Base-by-base conservation (phyloP, 306 rosid genomes). In the Hippophae tibetana region DNA sequence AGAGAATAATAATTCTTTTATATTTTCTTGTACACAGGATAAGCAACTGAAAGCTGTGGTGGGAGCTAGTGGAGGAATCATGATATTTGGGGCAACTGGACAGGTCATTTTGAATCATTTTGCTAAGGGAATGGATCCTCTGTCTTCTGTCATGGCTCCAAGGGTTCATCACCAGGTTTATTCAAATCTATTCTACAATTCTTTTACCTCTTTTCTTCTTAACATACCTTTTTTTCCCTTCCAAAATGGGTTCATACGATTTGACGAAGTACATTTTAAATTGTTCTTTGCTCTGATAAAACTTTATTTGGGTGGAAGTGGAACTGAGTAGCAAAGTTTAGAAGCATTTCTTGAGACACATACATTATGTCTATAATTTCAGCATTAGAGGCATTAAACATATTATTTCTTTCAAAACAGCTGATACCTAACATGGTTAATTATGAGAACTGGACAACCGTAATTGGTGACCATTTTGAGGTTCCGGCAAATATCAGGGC, bases 371-470 rank as follows among this genome's bases (percentile, higher is more conserved):
- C 8, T 12, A 23, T 13, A 12, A 13, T 49, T 49, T 12, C 1
- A 49, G 14, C 25, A 31, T 31, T 49, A 12, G 8, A 6, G 9
- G 54, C 13, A 14, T 44, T 50, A 52, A 7, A 8, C 13, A 57
- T 6, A 38, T 47, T 12, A 1, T 38, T 64, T 56, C 62, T 69
- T 49, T 69, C 58, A 63, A 45, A 68, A 58, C 86, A 84, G 95
- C 69, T 90, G 70, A 72, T 86, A 58, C 95, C 95, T 1, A 87
- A 81, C 52, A 75, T 74, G 71, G 85, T 84, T 14, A 18, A 6
- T 23, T 87, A 82, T 56, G 94, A 90, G 86, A 90, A 87, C 62
- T 90, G 94, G 94, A 84, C 95, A 42, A 79, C 87, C 3, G 84
- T 87, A 69, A 68, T 0, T 0, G 82, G 86, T 10, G 86, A 87